Percentiles rank a stretch among this genome's conserved stretches.
Evolutionary conservation across 441 rosid genomes (phyloP).

Genomic region (Adansonia madagascariensis): DNA sequence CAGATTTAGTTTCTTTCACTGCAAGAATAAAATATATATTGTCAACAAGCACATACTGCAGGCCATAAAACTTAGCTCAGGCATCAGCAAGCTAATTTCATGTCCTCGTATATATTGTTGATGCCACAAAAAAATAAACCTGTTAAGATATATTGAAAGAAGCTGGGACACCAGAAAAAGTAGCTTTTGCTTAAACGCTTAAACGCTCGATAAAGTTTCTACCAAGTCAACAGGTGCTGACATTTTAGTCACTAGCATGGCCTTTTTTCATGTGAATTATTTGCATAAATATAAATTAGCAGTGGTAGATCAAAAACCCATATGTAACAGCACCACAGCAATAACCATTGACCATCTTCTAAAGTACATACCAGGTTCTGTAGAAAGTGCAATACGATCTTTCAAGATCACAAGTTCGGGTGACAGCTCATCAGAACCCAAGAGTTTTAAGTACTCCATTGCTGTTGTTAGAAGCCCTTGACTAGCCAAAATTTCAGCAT

Average conservation of each 20-base stretch:
- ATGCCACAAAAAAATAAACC: neutral
- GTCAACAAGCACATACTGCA: conserved; percentile 22
- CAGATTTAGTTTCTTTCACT: conserved; percentile 58
- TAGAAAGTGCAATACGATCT: conserved; percentile 81
- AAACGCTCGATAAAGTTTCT: neutral
- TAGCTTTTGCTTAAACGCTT: too few relatives aligned
- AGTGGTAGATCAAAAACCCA: neutral
- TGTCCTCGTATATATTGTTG: neutral
- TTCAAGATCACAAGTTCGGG: conserved; percentile 85
- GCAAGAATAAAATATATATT: conserved; percentile 35
- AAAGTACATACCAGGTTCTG: conserved; percentile 56
- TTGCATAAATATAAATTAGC: neutral
- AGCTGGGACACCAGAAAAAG: neutral
- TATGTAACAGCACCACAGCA: neutral
- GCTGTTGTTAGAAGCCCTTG: conserved; percentile 84
- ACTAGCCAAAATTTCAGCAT: conserved; percentile 97
- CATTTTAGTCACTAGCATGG: neutral
- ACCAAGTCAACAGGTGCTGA: neutral
- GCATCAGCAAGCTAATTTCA: neutral
- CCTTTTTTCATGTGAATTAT: neutral
- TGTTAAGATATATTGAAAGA: too few relatives aligned
- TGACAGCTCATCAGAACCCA: conserved; percentile 59
- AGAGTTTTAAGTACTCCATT: conserved; percentile 52
- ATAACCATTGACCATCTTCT: neutral
- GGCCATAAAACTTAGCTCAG: conserved; percentile 10